Conservation (phyloP, 495 filamentous ascomycete species). For the Penicillium canescens region DNA sequence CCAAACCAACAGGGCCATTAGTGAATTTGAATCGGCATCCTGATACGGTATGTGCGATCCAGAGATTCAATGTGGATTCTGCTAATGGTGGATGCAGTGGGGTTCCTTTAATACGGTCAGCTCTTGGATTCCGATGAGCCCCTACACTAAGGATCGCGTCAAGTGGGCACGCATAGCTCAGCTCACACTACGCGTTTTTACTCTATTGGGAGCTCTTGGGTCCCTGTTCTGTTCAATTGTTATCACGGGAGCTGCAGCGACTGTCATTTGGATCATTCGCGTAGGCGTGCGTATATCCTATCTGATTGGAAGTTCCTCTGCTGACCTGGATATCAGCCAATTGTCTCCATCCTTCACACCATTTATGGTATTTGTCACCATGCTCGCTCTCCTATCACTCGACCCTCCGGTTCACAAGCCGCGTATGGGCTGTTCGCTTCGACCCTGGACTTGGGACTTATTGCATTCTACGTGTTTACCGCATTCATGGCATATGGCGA, state of each 20-base stretch:
- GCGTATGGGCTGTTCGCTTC: slow-evolving; percentile 83
- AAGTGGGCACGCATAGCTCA: slow-evolving; percentile 65
- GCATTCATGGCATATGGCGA: slow-evolving; percentile 55
- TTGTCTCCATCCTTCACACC: slow-evolving; percentile 66
- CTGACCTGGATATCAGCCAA: slow-evolving; percentile 52
- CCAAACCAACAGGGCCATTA: slow-evolving; percentile 71
- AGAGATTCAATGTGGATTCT: slow-evolving; percentile 12
- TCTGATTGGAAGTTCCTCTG: not conserved
- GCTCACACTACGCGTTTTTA: slow-evolving; percentile 60
- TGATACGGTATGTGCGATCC: slow-evolving; percentile 60
- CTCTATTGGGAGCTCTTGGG: slow-evolving; percentile 68
- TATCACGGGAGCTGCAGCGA: slow-evolving; percentile 60
- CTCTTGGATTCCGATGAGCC: slow-evolving; percentile 65
- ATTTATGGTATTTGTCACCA: slow-evolving; percentile 81
- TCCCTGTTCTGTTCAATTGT: slow-evolving; percentile 72
- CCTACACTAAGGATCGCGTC: slow-evolving; percentile 66
- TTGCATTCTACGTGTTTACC: slow-evolving; percentile 78
- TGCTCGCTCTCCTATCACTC: slow-evolving; percentile 59
- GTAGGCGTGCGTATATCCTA: slow-evolving; percentile 61
- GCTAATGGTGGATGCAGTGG: slow-evolving; percentile 20
- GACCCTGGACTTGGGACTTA: slow-evolving; percentile 66
- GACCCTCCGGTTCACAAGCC: slow-evolving; percentile 74
- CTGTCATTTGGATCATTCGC: slow-evolving; percentile 72
- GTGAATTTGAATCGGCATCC: slow-evolving; percentile 80
- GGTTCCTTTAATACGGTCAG: slow-evolving; percentile 49